Base-by-base conservation (phyloP, 805 yeast genomes). In the Starmerella kuoi region DNA sequence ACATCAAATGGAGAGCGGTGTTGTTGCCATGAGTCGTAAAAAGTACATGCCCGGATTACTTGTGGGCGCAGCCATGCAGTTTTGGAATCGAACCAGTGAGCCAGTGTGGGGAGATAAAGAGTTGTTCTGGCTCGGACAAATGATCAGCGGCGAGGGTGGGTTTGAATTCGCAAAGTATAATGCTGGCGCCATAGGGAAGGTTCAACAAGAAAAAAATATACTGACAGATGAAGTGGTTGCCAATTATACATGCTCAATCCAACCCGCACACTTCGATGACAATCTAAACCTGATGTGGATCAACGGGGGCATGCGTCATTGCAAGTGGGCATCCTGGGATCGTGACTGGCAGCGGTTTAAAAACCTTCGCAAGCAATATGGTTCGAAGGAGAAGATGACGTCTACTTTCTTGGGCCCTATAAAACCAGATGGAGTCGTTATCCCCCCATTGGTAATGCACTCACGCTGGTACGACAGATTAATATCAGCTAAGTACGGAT, bases 91-190 rank as follows among this genome's bases (percentile, higher is more conserved):
- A 12, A 39, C 41, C 7, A 21, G 28, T 3, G 31, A 15, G 12
- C 37, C 41, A 7, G 12, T 35, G 12, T 30, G 35, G 37, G 47
- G 47, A 2, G 35, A 41, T 30, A 44, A 44, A n/a, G 47, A 44
- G 35, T 36, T 44, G 15, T 31, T 44, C 22, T 38, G 43, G 47
- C 8, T 44, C 5, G 43, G 40, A n/a, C 47, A 44, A 26, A 20
- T 18, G 3, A 24, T 35, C 7, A 38, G 44, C 8, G 47, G 44
- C 14, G 36, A 35, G 18, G 21, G 18, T 4, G 21, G 12, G 26
- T 31, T 33, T 17, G 4, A 8, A 8, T 37, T 44, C 26, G 14
- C 24, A 17, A n/a, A 18, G 3, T n/a, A 14, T 8, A 7, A 17
- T 14, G 33, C 46, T 6, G 46, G 41, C 4, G 34, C 38, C 11